These are phyloP conservation scores for Aspergillus ruber DNA, from an alignment of 2,329 filamentous ascomycete genomes.

Conservation along the genomic window DNA sequence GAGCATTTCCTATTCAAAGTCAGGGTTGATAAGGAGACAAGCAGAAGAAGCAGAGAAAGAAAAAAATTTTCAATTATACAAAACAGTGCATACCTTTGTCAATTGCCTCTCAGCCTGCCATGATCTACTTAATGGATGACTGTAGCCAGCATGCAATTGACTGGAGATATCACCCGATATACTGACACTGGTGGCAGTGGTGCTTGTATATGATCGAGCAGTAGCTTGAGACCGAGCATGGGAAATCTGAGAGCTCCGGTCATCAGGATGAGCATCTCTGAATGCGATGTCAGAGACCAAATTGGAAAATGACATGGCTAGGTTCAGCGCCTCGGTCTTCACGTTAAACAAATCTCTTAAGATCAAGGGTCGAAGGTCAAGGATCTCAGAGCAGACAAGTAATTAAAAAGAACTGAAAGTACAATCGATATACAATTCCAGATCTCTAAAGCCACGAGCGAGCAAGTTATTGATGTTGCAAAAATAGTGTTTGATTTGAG, in stretches of 20 bases:
- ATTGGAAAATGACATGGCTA: conserved; percentile 44
- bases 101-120: conserved; percentile 82
- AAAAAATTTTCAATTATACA: neutral
- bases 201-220: conserved; percentile 42
- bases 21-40: neutral
- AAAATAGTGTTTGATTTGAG: no score
- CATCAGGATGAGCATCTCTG: conserved; percentile 36
- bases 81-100: conserved; percentile 59
- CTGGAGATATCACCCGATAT: conserved; percentile 65
- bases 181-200: conserved; percentile 45
- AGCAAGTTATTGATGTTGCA: no score
- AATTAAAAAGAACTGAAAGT: no score
- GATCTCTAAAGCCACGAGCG: no score
- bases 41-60: neutral
- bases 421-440: no score
- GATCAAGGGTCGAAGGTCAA: no score
- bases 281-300: conserved; percentile 46
- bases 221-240: conserved; percentile 31
- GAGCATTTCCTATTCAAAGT: conserved; percentile 71
- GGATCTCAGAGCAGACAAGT: no score
- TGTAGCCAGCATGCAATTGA: conserved; percentile 77
- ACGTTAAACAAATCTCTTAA: no score
- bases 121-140: conserved; percentile 68
- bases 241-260: conserved; percentile 40
- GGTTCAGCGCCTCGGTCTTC: neutral